A percentile compares a stretch with the other conserved stretches of the same genome.
These are phyloP conservation scores for Trypanosomatidae sp. DNA, from an alignment of 208 protist genomes.

Conservation along the genomic window DNA sequence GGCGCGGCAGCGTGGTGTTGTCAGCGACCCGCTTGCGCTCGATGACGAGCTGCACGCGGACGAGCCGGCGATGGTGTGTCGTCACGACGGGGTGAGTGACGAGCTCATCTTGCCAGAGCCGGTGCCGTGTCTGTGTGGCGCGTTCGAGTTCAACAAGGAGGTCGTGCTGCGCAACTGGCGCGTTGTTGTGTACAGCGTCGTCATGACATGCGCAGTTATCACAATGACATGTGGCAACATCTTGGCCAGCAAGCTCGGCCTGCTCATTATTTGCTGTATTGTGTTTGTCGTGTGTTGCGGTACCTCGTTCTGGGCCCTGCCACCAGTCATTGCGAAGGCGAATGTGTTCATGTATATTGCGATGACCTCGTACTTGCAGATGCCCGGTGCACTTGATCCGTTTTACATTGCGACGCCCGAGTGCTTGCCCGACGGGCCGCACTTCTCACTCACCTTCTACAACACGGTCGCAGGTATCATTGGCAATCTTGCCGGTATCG, in stretches of 20 bases:
- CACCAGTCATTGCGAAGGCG: slow-evolving; percentile 35
- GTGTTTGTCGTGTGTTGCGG: slow-evolving; percentile 21
- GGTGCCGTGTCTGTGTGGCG: slow-evolving; percentile 14
- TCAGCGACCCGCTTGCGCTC: neutral
- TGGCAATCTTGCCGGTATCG: slow-evolving; percentile 16
- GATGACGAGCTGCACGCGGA: slow-evolving; percentile 1
- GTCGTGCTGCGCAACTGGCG: slow-evolving; percentile 25
- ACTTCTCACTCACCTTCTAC: slow-evolving; percentile 59
- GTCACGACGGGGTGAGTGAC: slow-evolving; percentile 10
- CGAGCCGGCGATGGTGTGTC: neutral
- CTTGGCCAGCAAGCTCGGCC: slow-evolving; percentile 12
- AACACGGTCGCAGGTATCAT: slow-evolving; percentile 34
- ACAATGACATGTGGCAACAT: slow-evolving; percentile 24
- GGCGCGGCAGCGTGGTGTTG: neutral
- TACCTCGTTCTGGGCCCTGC: slow-evolving; percentile 36
- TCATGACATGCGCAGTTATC: slow-evolving; percentile 32
- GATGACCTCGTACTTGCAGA: slow-evolving; percentile 22
- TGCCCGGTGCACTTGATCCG: slow-evolving; percentile 15
- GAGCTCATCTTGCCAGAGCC: slow-evolving; percentile 9
- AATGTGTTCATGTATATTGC: slow-evolving; percentile 41
- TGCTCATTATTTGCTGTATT: slow-evolving; percentile 17
- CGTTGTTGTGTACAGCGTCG: slow-evolving; percentile 26
- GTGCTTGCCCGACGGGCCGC: slow-evolving; percentile 21
- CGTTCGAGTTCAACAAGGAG: slow-evolving; percentile 55
- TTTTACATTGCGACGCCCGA: slow-evolving; percentile 31